A percentile compares a stretch with the other conserved stretches of the same genome.
Evolutionary conservation across 2,329 filamentous ascomycete species (phyloP).

Genomic region (Colletotrichum siamense): DNA sequence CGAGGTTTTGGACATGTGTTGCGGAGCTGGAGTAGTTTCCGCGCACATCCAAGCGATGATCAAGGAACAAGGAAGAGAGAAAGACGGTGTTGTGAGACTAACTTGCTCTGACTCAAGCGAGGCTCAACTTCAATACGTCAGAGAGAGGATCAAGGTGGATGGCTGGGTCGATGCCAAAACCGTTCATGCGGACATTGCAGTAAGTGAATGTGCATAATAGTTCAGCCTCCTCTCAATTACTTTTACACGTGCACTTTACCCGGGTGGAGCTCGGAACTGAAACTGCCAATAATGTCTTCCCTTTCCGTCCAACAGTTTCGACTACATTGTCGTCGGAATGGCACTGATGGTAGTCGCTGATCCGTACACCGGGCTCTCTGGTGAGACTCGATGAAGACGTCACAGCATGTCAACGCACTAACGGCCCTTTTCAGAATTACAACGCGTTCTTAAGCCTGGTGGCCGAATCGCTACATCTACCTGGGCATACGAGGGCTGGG

Average conservation of each 20-base stretch:
- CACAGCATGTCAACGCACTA: background rate
- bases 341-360: background rate
- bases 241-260: background rate
- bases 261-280: background rate
- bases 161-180: background rate
- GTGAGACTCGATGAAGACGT: background rate
- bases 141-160: background rate
- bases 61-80: background rate
- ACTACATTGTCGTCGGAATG: background rate
- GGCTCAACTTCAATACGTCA: background rate
- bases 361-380: background rate
- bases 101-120: background rate
- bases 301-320: background rate
- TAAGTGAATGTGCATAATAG: background rate
- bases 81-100: background rate
- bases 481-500: conserved; percentile 1
- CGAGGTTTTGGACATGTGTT: conserved; percentile 5
- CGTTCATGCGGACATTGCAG: background rate
- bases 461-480: background rate
- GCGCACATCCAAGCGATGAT: background rate
- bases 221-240: background rate
- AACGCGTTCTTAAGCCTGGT: background rate
- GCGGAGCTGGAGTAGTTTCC: background rate
- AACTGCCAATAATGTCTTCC: background rate
- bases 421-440: background rate